Evolutionary conservation across 192 early-diverging fungal genomes (phyloP), one percentile per base, ranked within the genome.

Genomic region (Dissophora ornata): DNA sequence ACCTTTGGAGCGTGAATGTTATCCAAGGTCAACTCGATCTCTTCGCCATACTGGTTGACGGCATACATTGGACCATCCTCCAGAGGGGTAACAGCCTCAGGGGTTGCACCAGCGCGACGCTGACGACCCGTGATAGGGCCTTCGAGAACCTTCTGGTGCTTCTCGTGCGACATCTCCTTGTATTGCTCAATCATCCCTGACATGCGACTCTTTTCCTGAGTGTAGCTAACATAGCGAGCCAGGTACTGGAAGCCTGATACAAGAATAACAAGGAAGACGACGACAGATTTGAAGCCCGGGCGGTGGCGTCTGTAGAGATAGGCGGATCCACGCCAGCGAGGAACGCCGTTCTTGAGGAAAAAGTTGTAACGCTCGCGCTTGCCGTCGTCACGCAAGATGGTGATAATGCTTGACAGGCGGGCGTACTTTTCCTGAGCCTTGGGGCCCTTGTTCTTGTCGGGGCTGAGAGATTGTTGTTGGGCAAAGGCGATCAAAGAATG

Each of bases 321-420:
- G 0, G 88, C 91, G 50, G 91, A 90, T 34, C 91, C 92, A 49
- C 92, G 81, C 92, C 92, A 94, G 52, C 84, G 83, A 26, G 92
- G 92, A 15, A 94, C 90, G 16, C 92, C 92, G 65, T 92, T 92
- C 68, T 89, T 91, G 62, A 89, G 83, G 71, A 91, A 94, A 75
- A 90, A 91, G 79, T 94, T 87, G 75, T 94, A 94, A 29, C 90
- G 83, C 38, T 92, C 88, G 25, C 91, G 89, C 30, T 71, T 79
- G 61, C 80, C 80, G 25, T 75, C 53, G 60, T 89, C 84, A 32
- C 92, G 83, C 68, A 94, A 69, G 54, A 94, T 89, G 33, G 82
- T 63, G 29, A 86, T 88, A 26, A 92, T 86, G n/a, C 85, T 83
- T 25, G 86, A 84, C 10, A 92, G 70, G 29, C 87, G 82, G 7